A percentile compares a stretch with the other conserved stretches of the same genome.
phyloP scores from a whole-genome alignment of 805 yeast genomes.

The Ogataea paradorogensis region DNA sequence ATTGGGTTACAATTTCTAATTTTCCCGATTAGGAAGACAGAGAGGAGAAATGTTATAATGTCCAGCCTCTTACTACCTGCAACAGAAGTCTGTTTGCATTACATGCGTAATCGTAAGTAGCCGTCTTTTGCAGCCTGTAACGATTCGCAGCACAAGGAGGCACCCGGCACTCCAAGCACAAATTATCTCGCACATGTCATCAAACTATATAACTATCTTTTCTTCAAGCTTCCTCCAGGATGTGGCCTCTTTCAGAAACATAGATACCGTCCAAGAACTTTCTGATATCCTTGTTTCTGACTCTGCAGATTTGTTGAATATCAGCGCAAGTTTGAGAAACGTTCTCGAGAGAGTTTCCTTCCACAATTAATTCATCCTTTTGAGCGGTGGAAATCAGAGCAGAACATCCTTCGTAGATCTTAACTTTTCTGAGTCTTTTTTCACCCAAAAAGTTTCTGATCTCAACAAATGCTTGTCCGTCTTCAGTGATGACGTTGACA shows the following conservation, averaged over 20 bases:
- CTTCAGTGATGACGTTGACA: conserved; percentile 84
- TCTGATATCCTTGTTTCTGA: conserved; percentile 99
- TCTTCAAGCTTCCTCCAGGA: conserved; percentile 50
- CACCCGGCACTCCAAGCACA: conserved; percentile 29
- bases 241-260: conserved; percentile 92
- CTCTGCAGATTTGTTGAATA: conserved; percentile 96
- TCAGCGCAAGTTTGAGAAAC: conserved; percentile 99
- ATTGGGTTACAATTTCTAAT: background rate
- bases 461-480: conserved; percentile 75
- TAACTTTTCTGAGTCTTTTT: conserved; percentile 90
- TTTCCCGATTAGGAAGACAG: background rate
- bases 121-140: conserved; percentile 33
- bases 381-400: conserved; percentile 76
- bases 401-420: conserved; percentile 84
- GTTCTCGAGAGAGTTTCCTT: conserved; percentile 95
- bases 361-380: conserved; percentile 91
- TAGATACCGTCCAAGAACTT: conserved; percentile 99
- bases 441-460: conserved; percentile 99
- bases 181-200: conserved; percentile 6
- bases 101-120: conserved; percentile 35
- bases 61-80: background rate
- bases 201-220: conserved; percentile 9
- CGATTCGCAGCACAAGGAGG: conserved; percentile 33
- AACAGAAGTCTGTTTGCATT: background rate
- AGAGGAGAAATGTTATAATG: too few relatives aligned